phyloP scores from a whole-genome alignment of 768 basidiomycete genomes.

The Cystobasidium tubakii region DNA sequence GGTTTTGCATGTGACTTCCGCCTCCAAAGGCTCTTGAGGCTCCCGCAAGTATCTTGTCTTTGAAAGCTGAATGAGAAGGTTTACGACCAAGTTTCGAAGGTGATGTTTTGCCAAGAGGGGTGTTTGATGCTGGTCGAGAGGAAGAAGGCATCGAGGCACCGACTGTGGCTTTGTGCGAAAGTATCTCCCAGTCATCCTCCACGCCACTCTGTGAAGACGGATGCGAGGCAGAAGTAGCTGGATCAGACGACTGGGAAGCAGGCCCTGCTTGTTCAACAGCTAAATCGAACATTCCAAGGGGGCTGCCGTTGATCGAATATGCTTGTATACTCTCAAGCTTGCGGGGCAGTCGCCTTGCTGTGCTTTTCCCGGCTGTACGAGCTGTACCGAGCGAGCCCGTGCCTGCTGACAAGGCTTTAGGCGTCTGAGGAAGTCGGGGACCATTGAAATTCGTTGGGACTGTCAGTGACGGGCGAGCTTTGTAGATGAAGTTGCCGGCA shows the following conservation, averaged over 20 bases:
- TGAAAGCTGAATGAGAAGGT: conserved; percentile 13
- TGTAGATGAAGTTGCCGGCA: conserved; percentile 28
- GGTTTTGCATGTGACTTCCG: not conserved
- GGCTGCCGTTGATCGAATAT: conserved; percentile 39
- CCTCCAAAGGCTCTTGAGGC: not conserved
- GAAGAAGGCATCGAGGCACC: not conserved
- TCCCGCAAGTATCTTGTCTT: conserved; percentile 2
- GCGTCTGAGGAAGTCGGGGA: conserved; percentile 27
- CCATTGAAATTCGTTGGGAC: not conserved
- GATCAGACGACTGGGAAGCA: not conserved
- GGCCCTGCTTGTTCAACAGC: not conserved
- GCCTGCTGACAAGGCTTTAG: not conserved
- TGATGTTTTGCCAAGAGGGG: conserved; percentile 2
- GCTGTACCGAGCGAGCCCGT: not conserved
- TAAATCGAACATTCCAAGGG: conserved; percentile 29
- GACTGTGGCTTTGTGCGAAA: not conserved
- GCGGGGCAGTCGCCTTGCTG: conserved; percentile 24
- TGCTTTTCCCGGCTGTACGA: conserved; percentile 19
- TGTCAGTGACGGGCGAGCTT: conserved; percentile 16
- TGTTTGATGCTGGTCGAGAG: not conserved
- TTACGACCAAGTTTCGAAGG: conserved; percentile 4
- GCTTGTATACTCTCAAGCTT: conserved; percentile 37
- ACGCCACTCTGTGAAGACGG: not conserved
- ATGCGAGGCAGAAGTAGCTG: not conserved
- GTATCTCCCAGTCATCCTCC: conserved; percentile 22